These are phyloP conservation scores for Tagetes patula DNA, from an alignment of 129 eudicot genomes.

Conservation along the genomic window DNA sequence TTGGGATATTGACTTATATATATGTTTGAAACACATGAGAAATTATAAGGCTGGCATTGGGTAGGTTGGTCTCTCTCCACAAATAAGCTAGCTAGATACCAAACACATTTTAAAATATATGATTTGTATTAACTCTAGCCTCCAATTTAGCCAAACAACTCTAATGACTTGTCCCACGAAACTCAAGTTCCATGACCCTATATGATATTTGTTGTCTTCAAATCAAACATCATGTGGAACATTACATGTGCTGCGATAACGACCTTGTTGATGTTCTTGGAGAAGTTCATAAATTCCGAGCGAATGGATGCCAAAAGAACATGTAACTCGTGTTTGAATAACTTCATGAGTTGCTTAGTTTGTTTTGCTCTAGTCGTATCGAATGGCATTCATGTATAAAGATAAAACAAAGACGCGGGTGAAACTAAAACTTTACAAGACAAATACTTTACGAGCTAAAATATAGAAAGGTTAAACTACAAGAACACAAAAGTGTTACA, in stretches of 20 bases:
- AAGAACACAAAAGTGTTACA: no score
- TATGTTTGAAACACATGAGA: neutral
- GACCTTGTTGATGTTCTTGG: constrained; percentile 36
- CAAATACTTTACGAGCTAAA: neutral
- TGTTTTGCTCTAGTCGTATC: neutral
- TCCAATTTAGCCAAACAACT: constrained; percentile 6
- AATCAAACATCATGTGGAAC: constrained; percentile 30
- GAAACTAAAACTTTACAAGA: neutral
- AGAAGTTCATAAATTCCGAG: constrained; percentile 12
- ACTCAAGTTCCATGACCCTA: constrained; percentile 30
- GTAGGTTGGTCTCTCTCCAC: no score
- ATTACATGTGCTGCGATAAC: constrained; percentile 43
- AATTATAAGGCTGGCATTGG: neutral
- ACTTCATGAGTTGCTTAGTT: neutral
- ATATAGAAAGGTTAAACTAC: neutral
- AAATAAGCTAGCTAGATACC: no score
- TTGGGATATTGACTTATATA: neutral
- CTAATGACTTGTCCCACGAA: constrained; percentile 37
- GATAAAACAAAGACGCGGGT: no score
- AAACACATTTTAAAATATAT: no score
- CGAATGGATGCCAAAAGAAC: constrained; percentile 25
- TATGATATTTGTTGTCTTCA: constrained; percentile 18
- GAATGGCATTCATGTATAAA: neutral
- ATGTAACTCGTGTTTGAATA: constrained; percentile 15
- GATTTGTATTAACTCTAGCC: constrained; percentile 15